Evolutionary conservation across 345 rosid genomes (phyloP).

Genomic region (Salix purpurea): DNA sequence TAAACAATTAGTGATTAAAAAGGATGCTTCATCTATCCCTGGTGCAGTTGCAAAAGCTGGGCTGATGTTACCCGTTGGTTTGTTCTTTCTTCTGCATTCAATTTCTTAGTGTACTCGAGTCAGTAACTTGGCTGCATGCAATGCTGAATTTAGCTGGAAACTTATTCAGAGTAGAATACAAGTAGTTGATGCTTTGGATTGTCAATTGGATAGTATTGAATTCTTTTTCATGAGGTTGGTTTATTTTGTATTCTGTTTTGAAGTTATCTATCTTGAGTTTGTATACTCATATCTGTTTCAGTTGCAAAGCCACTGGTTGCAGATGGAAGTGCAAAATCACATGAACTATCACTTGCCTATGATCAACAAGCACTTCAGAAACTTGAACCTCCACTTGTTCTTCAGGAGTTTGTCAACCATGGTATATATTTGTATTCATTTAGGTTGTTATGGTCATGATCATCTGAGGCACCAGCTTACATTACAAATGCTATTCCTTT

Average conservation of each 20-base stretch:
- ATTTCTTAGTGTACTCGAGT: background rate
- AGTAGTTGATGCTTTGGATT: background rate
- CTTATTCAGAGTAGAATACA: background rate
- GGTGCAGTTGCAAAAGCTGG: conserved; percentile 60
- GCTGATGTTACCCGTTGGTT: conserved; percentile 61
- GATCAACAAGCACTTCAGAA: conserved; percentile 56
- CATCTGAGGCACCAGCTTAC: background rate
- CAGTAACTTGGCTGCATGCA: background rate
- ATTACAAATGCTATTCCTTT: background rate
- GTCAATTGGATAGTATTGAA: background rate
- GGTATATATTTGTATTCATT: conserved; percentile 36
- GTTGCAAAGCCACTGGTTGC: conserved; percentile 77
- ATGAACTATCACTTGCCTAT: conserved; percentile 68
- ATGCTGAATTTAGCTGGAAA: conserved; percentile 11
- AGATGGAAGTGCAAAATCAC: conserved; percentile 81
- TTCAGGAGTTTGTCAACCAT: conserved; percentile 86
- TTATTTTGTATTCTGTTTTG: background rate
- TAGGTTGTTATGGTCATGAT: background rate
- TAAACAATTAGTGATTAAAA: conserved; percentile 55
- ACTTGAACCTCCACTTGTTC: conserved; percentile 81
- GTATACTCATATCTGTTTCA: conserved; percentile 24
- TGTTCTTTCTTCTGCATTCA: conserved; percentile 6
- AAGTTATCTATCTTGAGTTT: background rate
- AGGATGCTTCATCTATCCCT: conserved; percentile 58
- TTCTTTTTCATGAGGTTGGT: background rate